A percentile compares a stretch with the other conserved stretches of the same genome.
phyloP scores from a whole-genome alignment of 805 yeast species.

The Ogataea pilisensis region DNA sequence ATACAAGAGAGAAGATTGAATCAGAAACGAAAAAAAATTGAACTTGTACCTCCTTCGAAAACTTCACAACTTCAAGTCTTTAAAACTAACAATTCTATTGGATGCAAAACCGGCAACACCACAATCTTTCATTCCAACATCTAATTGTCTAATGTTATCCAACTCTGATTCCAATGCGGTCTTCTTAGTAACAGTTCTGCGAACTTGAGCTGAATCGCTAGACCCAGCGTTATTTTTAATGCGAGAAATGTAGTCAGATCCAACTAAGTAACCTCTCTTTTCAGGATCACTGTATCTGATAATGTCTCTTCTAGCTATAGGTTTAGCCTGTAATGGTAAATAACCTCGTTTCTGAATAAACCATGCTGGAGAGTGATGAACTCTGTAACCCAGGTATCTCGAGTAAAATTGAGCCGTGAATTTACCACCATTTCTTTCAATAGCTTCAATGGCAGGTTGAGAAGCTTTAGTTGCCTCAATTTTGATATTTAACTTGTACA shows the following conservation, averaged over 20 bases:
- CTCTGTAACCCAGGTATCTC: conserved; percentile 58
- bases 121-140: conserved; percentile 4
- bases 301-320: conserved; percentile 76
- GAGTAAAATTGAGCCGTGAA: conserved; percentile 71
- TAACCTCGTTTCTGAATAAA: conserved; percentile 69
- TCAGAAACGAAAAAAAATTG: neutral
- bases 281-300: conserved; percentile 68
- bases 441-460: conserved; percentile 61
- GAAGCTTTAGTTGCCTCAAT: conserved; percentile 86
- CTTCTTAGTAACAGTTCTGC: conserved; percentile 16
- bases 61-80: conserved; percentile 20
- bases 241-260: conserved; percentile 34
- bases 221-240: conserved; percentile 10
- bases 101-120: conserved; percentile 20
- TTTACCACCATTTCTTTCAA: conserved; percentile 70
- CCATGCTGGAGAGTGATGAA: conserved; percentile 72
- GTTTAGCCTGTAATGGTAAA: conserved; percentile 81
- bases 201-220: neutral
- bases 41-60: too few relatives aligned
- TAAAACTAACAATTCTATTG: conserved; percentile 22
- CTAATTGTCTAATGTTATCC: conserved; percentile 18
- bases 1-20: conserved; percentile 3
- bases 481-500: conserved; percentile 54
- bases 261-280: conserved; percentile 68
- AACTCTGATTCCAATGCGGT: conserved; percentile 16